A percentile compares a stretch with the other conserved stretches of the same genome.
Conservation (phyloP, 2,329 filamentous ascomycete genomes). For the Cladosporium velox region DNA sequence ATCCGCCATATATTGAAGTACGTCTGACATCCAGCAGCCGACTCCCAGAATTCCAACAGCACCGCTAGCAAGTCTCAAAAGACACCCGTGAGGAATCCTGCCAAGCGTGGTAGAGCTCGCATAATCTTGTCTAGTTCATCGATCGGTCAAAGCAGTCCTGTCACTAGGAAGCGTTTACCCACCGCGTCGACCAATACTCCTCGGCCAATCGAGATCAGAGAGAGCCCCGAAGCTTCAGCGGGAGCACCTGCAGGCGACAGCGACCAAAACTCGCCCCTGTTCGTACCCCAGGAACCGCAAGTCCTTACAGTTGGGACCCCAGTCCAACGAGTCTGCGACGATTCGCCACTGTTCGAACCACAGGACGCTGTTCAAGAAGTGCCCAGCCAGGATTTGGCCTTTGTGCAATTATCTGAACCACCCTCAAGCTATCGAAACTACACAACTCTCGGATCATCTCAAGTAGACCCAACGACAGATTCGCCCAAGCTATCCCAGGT, state of each 20-base stretch:
- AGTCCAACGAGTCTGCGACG: slow-evolving; percentile 16
- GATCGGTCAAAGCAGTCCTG: not conserved
- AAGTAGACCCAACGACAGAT: not conserved
- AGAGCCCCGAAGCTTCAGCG: slow-evolving; percentile 28
- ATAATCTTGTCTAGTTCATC: slow-evolving; percentile 13
- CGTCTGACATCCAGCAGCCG: not conserved
- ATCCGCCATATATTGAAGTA: not conserved
- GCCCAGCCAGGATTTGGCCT: slow-evolving; percentile 16
- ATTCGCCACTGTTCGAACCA: slow-evolving; percentile 25
- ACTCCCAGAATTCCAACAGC: not conserved
- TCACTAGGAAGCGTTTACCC: not conserved
- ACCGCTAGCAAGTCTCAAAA: not conserved
- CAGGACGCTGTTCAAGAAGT: not conserved
- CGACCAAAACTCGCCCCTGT: slow-evolving; percentile 25
- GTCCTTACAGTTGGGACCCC: not conserved
- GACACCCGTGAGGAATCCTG: slow-evolving; percentile 1
- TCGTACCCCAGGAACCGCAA: slow-evolving; percentile 11
- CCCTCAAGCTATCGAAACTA: slow-evolving; percentile 32
- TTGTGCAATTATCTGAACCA: slow-evolving; percentile 28
- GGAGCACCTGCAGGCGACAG: slow-evolving; percentile 2
- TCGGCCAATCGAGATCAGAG: slow-evolving; percentile 28
- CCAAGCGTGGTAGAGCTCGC: not conserved
- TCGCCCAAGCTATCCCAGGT: not conserved
- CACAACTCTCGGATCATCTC: slow-evolving; percentile 2
- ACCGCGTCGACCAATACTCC: not conserved